phyloP scores from a whole-genome alignment of 108 stramenopile species.

The Nannochloropsis gaditana region DNA sequence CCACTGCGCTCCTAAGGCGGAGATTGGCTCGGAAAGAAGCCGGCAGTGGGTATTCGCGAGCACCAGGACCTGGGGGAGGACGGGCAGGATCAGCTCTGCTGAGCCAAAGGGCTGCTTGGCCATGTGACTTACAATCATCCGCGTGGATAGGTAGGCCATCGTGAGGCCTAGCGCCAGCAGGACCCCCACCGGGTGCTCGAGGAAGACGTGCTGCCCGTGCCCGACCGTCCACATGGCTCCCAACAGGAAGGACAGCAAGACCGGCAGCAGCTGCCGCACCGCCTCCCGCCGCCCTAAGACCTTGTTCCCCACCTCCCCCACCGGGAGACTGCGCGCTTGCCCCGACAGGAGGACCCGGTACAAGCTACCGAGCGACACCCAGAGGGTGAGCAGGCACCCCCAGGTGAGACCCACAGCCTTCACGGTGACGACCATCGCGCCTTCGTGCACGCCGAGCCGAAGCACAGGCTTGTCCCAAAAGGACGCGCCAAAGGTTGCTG shows the following conservation, averaged over 20 bases:
- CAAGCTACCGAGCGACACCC: background rate
- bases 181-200: conserved; percentile 25
- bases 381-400: background rate
- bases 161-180: conserved; percentile 28
- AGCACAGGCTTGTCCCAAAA: background rate
- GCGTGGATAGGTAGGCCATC: conserved; percentile 28
- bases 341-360: background rate
- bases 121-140: conserved; percentile 40
- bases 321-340: background rate
- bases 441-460: background rate
- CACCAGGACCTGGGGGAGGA: background rate
- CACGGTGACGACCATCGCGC: background rate
- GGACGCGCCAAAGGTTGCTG: conserved; percentile 28
- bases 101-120: conserved; percentile 30
- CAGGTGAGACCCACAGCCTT: background rate
- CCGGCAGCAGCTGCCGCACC: conserved; percentile 33
- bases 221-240: conserved; percentile 26
- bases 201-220: conserved; percentile 28
- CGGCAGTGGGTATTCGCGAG: background rate
- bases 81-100: background rate
- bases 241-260: background rate
- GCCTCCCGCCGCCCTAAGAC: conserved; percentile 24
- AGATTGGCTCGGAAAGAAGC: background rate
- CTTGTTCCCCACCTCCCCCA: background rate
- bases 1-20: background rate